phyloP scores from a whole-genome alignment of 1,284 basidiomycete species.

The Irpex sp. region DNA sequence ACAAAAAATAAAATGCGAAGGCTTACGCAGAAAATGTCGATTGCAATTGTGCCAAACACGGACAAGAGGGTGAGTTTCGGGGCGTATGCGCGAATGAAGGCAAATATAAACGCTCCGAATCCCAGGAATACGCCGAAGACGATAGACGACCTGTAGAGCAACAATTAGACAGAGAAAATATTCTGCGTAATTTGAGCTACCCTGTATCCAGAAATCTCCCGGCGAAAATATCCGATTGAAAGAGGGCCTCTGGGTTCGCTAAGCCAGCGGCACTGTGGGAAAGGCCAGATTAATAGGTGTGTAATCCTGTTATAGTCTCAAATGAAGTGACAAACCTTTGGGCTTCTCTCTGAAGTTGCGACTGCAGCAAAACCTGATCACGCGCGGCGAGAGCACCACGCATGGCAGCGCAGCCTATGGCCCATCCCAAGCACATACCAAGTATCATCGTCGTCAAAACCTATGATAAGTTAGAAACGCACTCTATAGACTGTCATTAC shows the following conservation, averaged over 20 bases:
- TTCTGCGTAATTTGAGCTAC: constrained; percentile 21
- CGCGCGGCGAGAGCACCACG: constrained; percentile 59
- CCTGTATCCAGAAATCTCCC: constrained; percentile 68
- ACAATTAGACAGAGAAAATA: neutral
- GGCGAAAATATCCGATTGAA: constrained; percentile 50
- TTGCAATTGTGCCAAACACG: constrained; percentile 55
- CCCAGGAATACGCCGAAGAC: constrained; percentile 75
- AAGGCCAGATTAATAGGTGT: constrained; percentile 4
- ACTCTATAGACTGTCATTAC: neutral
- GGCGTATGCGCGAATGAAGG: constrained; percentile 52
- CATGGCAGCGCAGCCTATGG: constrained; percentile 70
- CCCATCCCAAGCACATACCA: constrained; percentile 74
- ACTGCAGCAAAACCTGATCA: constrained; percentile 44
- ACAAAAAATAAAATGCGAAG: neutral
- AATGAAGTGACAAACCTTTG: constrained; percentile 32
- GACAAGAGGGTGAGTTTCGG: constrained; percentile 59
- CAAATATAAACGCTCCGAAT: constrained; percentile 59
- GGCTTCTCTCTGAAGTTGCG: constrained; percentile 42
- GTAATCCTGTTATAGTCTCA: no score
- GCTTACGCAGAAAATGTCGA: constrained; percentile 61
- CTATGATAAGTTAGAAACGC: constrained; percentile 18
- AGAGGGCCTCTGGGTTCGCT: constrained; percentile 46
- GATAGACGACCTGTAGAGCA: constrained; percentile 40
- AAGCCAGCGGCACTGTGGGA: constrained; percentile 38
- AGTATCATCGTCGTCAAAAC: constrained; percentile 45